A percentile compares a stretch with the other conserved stretches of the same genome.
Conservation (phyloP, 2,329 filamentous ascomycete genomes). For the Ceratocystis ficicola region DNA sequence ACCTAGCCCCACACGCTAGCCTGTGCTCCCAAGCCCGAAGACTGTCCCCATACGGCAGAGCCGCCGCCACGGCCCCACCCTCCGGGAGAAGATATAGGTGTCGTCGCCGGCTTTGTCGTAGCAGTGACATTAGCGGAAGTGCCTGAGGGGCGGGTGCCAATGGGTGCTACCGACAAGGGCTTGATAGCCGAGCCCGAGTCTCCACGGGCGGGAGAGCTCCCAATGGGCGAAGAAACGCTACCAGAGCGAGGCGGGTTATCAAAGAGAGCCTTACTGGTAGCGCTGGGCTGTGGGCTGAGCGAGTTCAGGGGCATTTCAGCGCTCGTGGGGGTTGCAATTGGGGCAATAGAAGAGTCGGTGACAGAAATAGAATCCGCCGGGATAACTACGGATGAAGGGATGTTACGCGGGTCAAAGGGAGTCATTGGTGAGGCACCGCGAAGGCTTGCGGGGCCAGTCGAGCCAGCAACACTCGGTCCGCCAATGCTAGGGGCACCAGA, state of each 20-base stretch:
- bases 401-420: slow-evolving; percentile 42
- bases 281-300: slow-evolving; percentile 65
- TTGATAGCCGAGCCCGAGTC: slow-evolving; percentile 44
- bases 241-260: slow-evolving; percentile 57
- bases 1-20: slow-evolving; percentile 84
- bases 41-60: slow-evolving; percentile 67
- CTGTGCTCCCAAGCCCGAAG: slow-evolving; percentile 69
- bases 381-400: slow-evolving; percentile 28
- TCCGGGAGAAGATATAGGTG: slow-evolving; percentile 77
- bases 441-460: slow-evolving; percentile 47
- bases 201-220: slow-evolving; percentile 63
- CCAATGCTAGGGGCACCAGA: slow-evolving; percentile 54
- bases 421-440: slow-evolving; percentile 70
- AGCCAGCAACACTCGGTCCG: slow-evolving; percentile 32
- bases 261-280: slow-evolving; percentile 48
- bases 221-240: slow-evolving; percentile 56
- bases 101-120: slow-evolving; percentile 66
- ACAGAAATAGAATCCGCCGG: slow-evolving; percentile 34
- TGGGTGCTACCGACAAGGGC: slow-evolving; percentile 66
- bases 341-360: slow-evolving; percentile 30
- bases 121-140: slow-evolving; percentile 39
- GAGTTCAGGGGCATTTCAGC: slow-evolving; percentile 32
- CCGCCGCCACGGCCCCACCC: slow-evolving; percentile 64
- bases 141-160: slow-evolving; percentile 72
- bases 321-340: slow-evolving; percentile 15